A percentile compares a stretch with the other conserved stretches of the same genome.
These are phyloP conservation scores for Azolla pinnata DNA, from an alignment of 75 land plant species.

Conservation along the genomic window DNA sequence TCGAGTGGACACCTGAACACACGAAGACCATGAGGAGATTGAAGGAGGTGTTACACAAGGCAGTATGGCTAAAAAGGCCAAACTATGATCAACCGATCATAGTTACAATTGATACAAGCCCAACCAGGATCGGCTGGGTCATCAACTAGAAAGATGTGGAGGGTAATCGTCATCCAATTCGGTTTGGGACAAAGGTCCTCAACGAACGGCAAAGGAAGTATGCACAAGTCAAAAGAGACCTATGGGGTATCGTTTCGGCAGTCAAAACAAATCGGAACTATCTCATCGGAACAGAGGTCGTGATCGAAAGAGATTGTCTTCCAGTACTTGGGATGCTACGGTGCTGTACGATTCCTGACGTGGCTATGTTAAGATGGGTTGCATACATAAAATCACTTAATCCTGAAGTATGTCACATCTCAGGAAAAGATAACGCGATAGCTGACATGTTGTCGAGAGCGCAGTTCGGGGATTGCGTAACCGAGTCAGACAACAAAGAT, in stretches of 20 bases:
- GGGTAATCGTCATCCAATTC: neutral
- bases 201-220: neutral
- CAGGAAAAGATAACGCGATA: conserved; percentile 12
- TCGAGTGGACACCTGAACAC: neutral
- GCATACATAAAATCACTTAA: conserved; percentile 11
- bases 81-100: neutral
- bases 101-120: neutral
- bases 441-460: conserved; percentile 12
- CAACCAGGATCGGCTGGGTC: neutral
- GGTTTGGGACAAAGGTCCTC: neutral
- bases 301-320: conserved; percentile 8
- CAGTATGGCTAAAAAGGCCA: neutral
- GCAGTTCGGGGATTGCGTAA: neutral
- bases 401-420: conserved; percentile 6
- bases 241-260: neutral
- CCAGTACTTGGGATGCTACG: conserved; percentile 6
- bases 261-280: conserved; percentile 3
- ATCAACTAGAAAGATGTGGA: neutral
- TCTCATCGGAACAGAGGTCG: conserved; percentile 8
- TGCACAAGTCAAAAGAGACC: neutral
- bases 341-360: conserved; percentile 7
- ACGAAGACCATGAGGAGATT: neutral
- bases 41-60: neutral
- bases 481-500: too few relatives aligned
- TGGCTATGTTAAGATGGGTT: conserved; percentile 11